Evolutionary conservation across 805 yeast species (phyloP).

Genomic region (Monosporozyma solicola): DNA sequence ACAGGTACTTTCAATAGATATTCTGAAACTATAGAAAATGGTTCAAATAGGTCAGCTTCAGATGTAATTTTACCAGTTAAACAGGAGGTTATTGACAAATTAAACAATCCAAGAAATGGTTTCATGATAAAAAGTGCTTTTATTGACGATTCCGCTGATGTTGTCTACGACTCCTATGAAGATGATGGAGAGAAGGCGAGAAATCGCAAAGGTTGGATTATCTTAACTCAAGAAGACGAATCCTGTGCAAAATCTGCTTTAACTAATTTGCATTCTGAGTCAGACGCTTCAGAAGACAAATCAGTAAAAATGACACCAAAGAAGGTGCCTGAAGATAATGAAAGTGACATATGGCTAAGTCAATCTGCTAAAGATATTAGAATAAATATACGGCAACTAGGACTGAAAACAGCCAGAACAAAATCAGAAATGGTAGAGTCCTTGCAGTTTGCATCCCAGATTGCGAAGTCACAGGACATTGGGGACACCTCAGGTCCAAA

Average conservation of each 20-base stretch:
- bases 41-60: background rate
- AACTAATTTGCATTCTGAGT: background rate
- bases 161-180: background rate
- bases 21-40: background rate
- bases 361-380: conserved; percentile 19
- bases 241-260: background rate
- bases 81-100: background rate
- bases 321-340: background rate
- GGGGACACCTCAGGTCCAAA: background rate
- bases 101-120: background rate
- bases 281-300: background rate
- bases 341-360: background rate
- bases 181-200: background rate
- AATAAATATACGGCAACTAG: conserved; percentile 16
- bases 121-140: background rate
- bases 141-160: background rate
- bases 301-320: background rate
- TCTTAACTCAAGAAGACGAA: background rate
- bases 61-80: background rate
- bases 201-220: background rate
- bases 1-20: conserved; percentile 11
- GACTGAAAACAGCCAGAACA: conserved; percentile 24
- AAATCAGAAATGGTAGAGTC: conserved; percentile 24
- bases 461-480: background rate
- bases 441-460: conserved; percentile 22